phyloP scores from a whole-genome alignment of 2,329 filamentous ascomycete genomes.

The Alternaria incomplexa region DNA sequence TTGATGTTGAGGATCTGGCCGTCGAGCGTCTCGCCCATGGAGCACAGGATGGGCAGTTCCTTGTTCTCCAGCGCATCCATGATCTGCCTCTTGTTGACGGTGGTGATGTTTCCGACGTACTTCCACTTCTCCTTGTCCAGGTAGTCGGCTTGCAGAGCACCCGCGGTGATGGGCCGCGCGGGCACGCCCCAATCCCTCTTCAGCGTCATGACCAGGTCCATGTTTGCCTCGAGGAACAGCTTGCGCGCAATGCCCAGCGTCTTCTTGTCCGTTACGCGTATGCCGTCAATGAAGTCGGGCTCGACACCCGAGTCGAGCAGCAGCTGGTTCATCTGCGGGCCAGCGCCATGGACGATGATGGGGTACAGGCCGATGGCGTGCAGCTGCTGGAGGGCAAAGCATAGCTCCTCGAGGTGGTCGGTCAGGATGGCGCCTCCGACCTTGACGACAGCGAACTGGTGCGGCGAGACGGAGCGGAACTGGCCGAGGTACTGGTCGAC shows the following conservation, averaged over 20 bases:
- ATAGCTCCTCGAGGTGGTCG: conserved; percentile 90
- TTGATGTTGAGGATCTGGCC: conserved; percentile 97
- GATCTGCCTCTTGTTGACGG: conserved; percentile 88
- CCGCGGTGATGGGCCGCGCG: conserved; percentile 85
- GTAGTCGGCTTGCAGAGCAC: conserved; percentile 92
- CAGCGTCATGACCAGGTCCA: conserved; percentile 87
- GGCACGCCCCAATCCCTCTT: conserved; percentile 83
- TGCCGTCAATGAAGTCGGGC: conserved; percentile 95
- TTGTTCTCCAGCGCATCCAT: conserved; percentile 84
- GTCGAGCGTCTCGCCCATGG: conserved; percentile 91
- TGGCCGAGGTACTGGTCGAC: conserved; percentile 97
- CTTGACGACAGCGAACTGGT: conserved; percentile 98
- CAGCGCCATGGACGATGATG: conserved; percentile 93
- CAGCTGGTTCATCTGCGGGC: conserved; percentile 91
- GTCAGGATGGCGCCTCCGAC: conserved; percentile 95
- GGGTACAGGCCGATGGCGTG: conserved; percentile 95
- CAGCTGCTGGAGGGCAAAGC: conserved; percentile 85
- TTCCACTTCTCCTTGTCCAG: conserved; percentile 96
- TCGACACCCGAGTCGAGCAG: conserved; percentile 90
- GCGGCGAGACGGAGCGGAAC: conserved; percentile 94
- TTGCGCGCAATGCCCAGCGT: conserved; percentile 89
- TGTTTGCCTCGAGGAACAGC: conserved; percentile 93
- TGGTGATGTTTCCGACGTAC: conserved; percentile 92
- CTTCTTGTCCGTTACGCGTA: conserved; percentile 93
- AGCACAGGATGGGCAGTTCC: conserved; percentile 93